Base-by-base conservation (phyloP, 1,139 yeast genomes). In the Hyphopichia buzzinii region DNA sequence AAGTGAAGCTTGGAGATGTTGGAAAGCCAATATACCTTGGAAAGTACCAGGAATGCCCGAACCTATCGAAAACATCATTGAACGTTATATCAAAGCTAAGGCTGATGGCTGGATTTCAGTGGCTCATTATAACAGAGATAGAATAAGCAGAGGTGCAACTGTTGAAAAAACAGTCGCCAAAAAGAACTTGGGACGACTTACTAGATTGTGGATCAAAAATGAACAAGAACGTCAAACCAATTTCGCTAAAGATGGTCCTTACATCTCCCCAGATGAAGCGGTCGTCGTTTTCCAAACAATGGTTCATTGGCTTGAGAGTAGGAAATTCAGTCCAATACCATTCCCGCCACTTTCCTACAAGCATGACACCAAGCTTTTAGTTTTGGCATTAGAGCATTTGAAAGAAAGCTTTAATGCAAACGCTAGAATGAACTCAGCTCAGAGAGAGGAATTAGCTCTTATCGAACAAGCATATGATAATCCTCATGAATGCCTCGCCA, bases 21-120 rank as follows among this genome's bases (percentile, higher is more conserved):
- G 98, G 98, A 94, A 94, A 58, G 98, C 98, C 2, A 90, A 92
- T 52, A 84, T 92, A 41, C 96, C 97, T 1, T 94, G 98, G 98
- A 84, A 88, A 50, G 98, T 92, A 8, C 96, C 97, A 1, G 98
- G 98, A 0, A 69, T 94, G 58, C 98, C 99, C 3, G 83, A 78
- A 36, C 97, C 97, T 0, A 79, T 92, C 26, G 94, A 83, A 48
- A 78, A 80, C 36, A 86, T 94, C 33, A 90, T 94, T 40, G 82
- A 86, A 49, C 75, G 96, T 33, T 94, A 92, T 48, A 84, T 92
- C 35, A 84, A 87, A 52, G 96, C 97, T 1, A 90, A 94, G 55
- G 97, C 98, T 1, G 97, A 92, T 52, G 95, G 96, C 6, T 94
- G 98, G 97, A 75, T 88, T 10, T 84, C 95, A 1, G 90, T 88